Base-by-base conservation (phyloP, 169 alveolate species). In the Plasmodium gallinaceum region DNA sequence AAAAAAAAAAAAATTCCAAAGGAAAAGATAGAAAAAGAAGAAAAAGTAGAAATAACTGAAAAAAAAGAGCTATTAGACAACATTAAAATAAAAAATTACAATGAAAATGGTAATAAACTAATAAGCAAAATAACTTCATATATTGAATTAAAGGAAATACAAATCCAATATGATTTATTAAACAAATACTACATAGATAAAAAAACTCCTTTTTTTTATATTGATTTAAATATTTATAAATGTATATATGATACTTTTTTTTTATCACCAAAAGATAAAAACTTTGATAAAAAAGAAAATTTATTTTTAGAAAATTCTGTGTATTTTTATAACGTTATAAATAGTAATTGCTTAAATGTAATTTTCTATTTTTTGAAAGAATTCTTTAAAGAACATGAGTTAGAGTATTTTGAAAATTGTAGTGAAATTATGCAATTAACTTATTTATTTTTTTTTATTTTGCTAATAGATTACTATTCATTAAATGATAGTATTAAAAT, bases 11-110 rank as follows among this genome's bases (percentile, higher is more conserved):
- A 91, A 45, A 42, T 88, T 32, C 52, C 91, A 61, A 88, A 88
- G 20, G 92, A 86, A 45, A 92, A 92, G 18, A 89, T 91, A 57
- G 88, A 86, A 46, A 94, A 93, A 61, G 93, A 93, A 83, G 93
- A 88, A 39, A 93, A 94, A 32, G 86, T 91, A 14, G 86, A 94
- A 43, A 61, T 91, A 37, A 92, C 72, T 45, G 85, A 80, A 39
- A 93, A 93, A 58, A 58, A 91, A 22, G 89, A 91, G 39, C 70
- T 93, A 46, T 75, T 93, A 45, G 93, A 91, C 78, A 92, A 73
- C 52, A 37, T 88, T n/a, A 85, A 75, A 62, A 78, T 93, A 57
- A 92, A 91, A 75, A 91, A 76, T 7, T 88, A 76, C 60, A 85
- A 92, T 16, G 94, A 58, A 57, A 91, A 39, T 88, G 94, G 42